Percentiles rank a stretch among this genome's conserved stretches.
phyloP scores from a whole-genome alignment of 176 grass and related monocot genomes.

The Cenchrus purpureus region DNA sequence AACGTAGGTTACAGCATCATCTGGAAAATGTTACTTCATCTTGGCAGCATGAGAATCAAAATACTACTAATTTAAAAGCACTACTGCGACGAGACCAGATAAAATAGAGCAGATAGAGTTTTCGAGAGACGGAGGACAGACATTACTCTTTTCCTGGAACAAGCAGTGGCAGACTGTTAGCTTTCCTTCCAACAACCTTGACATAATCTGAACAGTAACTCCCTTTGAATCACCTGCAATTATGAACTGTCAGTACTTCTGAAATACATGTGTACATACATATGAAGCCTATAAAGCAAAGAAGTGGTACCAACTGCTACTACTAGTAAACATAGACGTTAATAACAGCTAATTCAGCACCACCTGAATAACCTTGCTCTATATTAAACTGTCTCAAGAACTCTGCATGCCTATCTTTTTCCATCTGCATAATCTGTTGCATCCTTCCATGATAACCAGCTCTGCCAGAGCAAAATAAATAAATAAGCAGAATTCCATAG shows the following conservation, averaged over 20 bases:
- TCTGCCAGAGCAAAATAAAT: constrained; percentile 42
- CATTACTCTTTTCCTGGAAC: constrained; percentile 59
- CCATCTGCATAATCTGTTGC: constrained; percentile 81
- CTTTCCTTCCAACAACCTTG: constrained; percentile 87
- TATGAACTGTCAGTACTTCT: constrained; percentile 17
- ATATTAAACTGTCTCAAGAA: constrained; percentile 68
- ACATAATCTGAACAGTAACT: constrained; percentile 74
- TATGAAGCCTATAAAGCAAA: constrained; percentile 6
- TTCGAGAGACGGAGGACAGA: constrained; percentile 34
- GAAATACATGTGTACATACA: not conserved
- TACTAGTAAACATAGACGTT: constrained; percentile 21
- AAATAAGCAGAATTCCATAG: constrained; percentile 30
- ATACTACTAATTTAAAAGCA: constrained; percentile 13
- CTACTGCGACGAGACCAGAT: not conserved
- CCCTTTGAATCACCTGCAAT: constrained; percentile 63
- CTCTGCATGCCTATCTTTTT: constrained; percentile 66
- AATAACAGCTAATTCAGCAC: constrained; percentile 18
- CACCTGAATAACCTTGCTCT: constrained; percentile 47
- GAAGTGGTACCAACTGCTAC: constrained; percentile 21
- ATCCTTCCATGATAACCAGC: constrained; percentile 75
- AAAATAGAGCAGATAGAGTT: constrained; percentile 26
- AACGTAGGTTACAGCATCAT: not conserved
- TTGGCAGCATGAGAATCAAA: constrained; percentile 25
- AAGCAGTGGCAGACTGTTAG: constrained; percentile 78
- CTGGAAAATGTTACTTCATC: not conserved